Base-by-base conservation (phyloP, 2,329 filamentous ascomycete species). In the Nemania sp. region DNA sequence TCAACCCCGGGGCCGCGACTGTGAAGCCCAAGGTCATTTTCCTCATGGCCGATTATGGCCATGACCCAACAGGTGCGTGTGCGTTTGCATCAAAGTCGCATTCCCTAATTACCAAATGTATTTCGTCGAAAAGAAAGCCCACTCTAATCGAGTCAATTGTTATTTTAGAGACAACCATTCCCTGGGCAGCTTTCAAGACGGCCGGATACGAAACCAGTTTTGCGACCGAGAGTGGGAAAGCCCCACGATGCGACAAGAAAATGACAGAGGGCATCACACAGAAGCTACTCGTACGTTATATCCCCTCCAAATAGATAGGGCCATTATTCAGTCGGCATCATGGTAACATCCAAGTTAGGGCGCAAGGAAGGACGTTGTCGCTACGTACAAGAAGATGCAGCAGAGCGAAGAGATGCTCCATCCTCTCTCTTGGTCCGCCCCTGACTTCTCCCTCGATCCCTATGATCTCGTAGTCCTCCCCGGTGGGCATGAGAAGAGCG, bases 1-100 rank as follows among this genome's bases (percentile, higher is more conserved):
- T 64, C 3, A 72, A 69, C 1, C 69, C 73, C 1, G 74, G 73
- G 10, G 68, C 70, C 10, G 64, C 72, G 10, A 63, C 64, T 26
- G 35, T 66, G n/a, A 64, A 68, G 1, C 70, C 76, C 2, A 84
- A 82, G 69, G 81, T 81, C 26, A 72, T 85, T 45, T 81, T 87
- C 51, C 71, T 85, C 61, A 86, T 87, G 84, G 81, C 85, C 49
- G 85, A 87, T 72, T 86, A 87, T 68, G 85, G 85, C 51, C 84
- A 87, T 71, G 85, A 87, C 70, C 86, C 85, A 1, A 87, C 85
- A 52, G 84, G 85, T 86, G 70, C 45, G 70, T 35, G 69, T 58
- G 22, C 24, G 26, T 22, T 20, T 32, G 24, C 35, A 11, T 24
- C 22, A 18, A 35, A n/a, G n/a, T 53, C 26, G 55, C 55, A 53